Conservation (phyloP, 306 rosid genomes). For the Quercus parvula region DNA sequence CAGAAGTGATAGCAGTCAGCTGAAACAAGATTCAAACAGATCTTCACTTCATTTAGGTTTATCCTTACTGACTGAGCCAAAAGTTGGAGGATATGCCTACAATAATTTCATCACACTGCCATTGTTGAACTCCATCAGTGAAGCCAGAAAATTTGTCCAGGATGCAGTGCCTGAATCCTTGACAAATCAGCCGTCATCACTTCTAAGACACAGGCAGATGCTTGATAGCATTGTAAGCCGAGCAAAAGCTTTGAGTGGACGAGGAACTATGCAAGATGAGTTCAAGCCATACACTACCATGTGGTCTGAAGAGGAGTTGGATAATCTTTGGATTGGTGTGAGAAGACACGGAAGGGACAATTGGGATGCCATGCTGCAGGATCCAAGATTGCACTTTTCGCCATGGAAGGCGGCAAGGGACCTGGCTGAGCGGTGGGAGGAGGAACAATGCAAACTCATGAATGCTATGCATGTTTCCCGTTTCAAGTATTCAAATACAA, state of each 20-base stretch:
- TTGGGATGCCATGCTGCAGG: conserved; percentile 67
- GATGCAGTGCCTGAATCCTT: conserved; percentile 38
- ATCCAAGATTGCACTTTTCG: conserved; percentile 57
- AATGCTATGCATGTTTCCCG: conserved; percentile 31
- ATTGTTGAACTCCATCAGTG: conserved; percentile 22
- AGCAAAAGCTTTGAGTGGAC: conserved; percentile 38
- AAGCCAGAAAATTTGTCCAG: conserved; percentile 36
- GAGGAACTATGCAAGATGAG: conserved; percentile 36
- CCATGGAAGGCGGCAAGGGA: conserved; percentile 48
- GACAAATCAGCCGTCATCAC: conserved; percentile 24
- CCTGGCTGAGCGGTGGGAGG: conserved; percentile 67
- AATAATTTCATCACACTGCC: conserved; percentile 32
- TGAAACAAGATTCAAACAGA: conserved; percentile 20
- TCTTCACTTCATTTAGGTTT: conserved; percentile 47
- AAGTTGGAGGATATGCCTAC: conserved; percentile 30
- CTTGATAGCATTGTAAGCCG: conserved; percentile 44
- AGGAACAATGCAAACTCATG: conserved; percentile 49
- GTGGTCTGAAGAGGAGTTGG: conserved; percentile 82
- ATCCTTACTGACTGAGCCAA: conserved; percentile 39
- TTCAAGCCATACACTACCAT: conserved; percentile 23
- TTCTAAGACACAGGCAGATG: conserved; percentile 38
- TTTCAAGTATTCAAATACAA: conserved; percentile 33
- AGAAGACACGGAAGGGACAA: conserved; percentile 64
- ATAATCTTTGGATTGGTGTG: conserved; percentile 74
- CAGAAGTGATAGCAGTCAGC: conserved; percentile 16